phyloP scores from a whole-genome alignment of 139 green algal genomes.

The Closterium sp. region DNA sequence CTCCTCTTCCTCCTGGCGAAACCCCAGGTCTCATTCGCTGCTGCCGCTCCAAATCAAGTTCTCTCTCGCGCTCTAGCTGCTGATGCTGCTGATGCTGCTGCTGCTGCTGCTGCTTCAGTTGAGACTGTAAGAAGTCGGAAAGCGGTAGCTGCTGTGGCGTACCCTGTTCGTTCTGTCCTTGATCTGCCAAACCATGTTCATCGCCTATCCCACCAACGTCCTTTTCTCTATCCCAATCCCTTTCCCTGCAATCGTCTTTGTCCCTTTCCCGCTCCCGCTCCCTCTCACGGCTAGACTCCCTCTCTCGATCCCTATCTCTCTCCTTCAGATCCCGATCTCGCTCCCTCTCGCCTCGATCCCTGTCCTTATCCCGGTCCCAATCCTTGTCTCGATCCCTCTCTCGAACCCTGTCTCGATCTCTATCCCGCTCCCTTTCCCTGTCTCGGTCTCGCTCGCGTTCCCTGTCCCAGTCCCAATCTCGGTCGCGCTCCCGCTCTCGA shows the following conservation, averaged over 20 bases:
- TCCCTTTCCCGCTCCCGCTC: neutral
- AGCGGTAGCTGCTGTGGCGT: neutral
- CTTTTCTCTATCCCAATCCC: neutral
- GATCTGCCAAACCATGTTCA: neutral
- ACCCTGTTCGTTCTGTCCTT: neutral
- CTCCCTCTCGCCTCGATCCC: neutral
- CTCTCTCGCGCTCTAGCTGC: neutral
- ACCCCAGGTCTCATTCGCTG: too few relatives aligned
- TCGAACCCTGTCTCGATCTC: neutral
- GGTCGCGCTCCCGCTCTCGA: too few relatives aligned
- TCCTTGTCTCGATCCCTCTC: neutral
- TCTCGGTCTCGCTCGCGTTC: neutral
- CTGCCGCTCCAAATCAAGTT: neutral
- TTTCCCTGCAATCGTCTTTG: neutral
- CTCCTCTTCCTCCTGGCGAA: neutral
- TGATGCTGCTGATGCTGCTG: neutral
- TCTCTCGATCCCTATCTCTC: neutral
- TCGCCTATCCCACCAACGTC: neutral
- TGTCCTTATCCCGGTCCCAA: neutral
- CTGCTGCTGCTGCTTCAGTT: neutral
- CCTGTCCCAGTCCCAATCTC: neutral
- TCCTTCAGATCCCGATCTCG: neutral
- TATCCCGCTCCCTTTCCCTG: neutral
- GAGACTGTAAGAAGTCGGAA: neutral
- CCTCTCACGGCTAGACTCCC: neutral